Base-by-base conservation (phyloP, 306 rosid genomes). In the Cucumis hystrix region DNA sequence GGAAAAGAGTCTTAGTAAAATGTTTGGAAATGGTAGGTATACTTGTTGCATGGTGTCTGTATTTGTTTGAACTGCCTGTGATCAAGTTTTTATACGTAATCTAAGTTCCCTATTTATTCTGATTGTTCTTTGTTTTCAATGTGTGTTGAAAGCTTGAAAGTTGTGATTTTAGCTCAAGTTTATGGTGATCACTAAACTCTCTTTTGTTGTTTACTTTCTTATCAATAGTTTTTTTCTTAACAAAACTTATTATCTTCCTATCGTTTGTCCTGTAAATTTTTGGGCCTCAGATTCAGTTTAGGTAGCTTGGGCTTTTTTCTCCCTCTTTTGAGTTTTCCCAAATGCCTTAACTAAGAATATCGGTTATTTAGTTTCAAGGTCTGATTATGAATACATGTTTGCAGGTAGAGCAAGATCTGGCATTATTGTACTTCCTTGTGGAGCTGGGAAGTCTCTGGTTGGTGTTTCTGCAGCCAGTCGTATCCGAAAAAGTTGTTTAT, bases 381-480 rank as follows among this genome's bases (percentile, higher is more conserved):
- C 47, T 65, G 72, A 83, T 28, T 18, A 67, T 47, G 57, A 23
- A 18, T 7, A 15, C 28, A 71, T 47, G 35, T 73, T 81, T 80
- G 66, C 88, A 94, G 97, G 98, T 61, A 90, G 97, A 85, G 98
- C 98, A 83, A 89, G 98, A 86, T 94, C 98, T 61, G 98, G 98
- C 62, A 94, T 94, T 79, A 94, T 94, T 82, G 98, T 94, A 72
- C 84, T 94, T 43, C 98, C 98, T 58, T 91, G 98, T 80, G 98
- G 98, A 84, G 97, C 98, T 60, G 97, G 97, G 80, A 94, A 94
- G 87, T 94, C 98, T 83, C 84, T 94, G 49, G 98, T 94, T 74
- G 98, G 98, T 66, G 98, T 94, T 82, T 94, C 98, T 85, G 98
- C 98, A 35, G 98, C 98, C 77, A 87, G 87, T 79, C 90, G 96